Base-by-base conservation (phyloP, 148 eudicot species). In the Rhododendron williamsianum region DNA sequence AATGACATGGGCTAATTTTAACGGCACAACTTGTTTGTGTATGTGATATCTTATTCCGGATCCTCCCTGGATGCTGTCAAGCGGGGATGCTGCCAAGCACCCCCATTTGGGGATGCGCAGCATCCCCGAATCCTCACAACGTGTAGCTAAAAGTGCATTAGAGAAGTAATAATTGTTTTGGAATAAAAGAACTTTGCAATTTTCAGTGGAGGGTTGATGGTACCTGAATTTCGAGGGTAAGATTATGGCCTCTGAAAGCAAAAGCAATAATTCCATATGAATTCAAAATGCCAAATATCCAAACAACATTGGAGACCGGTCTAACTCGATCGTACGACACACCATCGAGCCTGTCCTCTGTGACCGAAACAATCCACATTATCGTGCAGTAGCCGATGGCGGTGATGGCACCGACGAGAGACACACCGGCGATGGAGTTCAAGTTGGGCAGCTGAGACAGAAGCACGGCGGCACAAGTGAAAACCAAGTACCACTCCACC, bases 161-260 rank as follows among this genome's bases (percentile, higher is more conserved):
- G 63, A 56, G 63, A 56, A 4, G 41, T 56, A 18, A 56, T 56
- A 1, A 56, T 18, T 0, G 11, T 21, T 63, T 23, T 23, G 69
- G 30, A 25, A 67, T 5, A 25, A 25, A 67, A 23, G 23, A 60
- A 7, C 3, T 6, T 23, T 2, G 27, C 27, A 23, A 63, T 21
- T 63, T 63, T 27, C 27, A 9, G 3, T 16, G 49, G 23, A 46
- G 15, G 33, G 46, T 78, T 21, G 16, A 49, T 2, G 10, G n/a
- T 76, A 84, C 86, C 86, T 84, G 86, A 73, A 84, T 84, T 84
- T 84, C 86, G 13, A 84, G 81, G 11, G 81, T 84, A 52, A 84
- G 86, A 54, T 84, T 84, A 15, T 84, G 86, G 52, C 86, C 86
- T 56, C 86, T 76, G 81, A 84, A 84, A 84, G 86, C 81, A 84